These are phyloP conservation scores for Neoboletus subvelutipes DNA, from an alignment of 768 basidiomycete genomes.

Conservation along the genomic window DNA sequence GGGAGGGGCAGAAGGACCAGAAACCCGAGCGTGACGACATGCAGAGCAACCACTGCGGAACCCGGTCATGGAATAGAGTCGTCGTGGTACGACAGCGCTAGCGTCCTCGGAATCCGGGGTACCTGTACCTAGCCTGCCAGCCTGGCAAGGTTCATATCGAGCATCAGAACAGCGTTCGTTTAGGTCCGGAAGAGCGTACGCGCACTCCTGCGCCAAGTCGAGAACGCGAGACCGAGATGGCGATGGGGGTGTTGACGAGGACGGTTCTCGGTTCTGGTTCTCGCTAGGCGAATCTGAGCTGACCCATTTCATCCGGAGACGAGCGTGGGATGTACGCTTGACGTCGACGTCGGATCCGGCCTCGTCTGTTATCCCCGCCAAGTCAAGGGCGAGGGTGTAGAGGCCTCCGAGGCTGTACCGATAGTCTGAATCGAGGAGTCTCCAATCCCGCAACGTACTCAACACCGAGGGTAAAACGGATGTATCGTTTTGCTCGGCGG, in stretches of 20 bases:
- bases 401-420: slow-evolving; percentile 15
- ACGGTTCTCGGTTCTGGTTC: slow-evolving; percentile 2
- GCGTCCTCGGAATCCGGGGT: slow-evolving; percentile 19
- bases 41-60: slow-evolving; percentile 32
- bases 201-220: not conserved
- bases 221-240: slow-evolving; percentile 5
- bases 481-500: not conserved
- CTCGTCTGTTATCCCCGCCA: slow-evolving; percentile 15
- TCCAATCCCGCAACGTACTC: slow-evolving; percentile 25
- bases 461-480: slow-evolving; percentile 24
- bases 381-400: slow-evolving; percentile 19
- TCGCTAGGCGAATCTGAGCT: slow-evolving; percentile 6
- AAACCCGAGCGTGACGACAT: slow-evolving; percentile 24
- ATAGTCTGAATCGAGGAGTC: slow-evolving; percentile 19
- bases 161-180: slow-evolving; percentile 4
- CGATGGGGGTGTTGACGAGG: not conserved
- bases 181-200: not conserved
- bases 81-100: slow-evolving; percentile 1
- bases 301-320: slow-evolving; percentile 22
- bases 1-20: slow-evolving; percentile 11
- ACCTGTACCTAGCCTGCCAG: not conserved
- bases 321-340: not conserved
- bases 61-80: slow-evolving; percentile 10
- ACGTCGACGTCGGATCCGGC: too few species aligned
- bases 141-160: not conserved